A percentile compares a stretch with the other conserved stretches of the same genome.
These are phyloP conservation scores for Beauveria asiatica DNA, from an alignment of 2,329 filamentous ascomycete genomes.

Conservation along the genomic window DNA sequence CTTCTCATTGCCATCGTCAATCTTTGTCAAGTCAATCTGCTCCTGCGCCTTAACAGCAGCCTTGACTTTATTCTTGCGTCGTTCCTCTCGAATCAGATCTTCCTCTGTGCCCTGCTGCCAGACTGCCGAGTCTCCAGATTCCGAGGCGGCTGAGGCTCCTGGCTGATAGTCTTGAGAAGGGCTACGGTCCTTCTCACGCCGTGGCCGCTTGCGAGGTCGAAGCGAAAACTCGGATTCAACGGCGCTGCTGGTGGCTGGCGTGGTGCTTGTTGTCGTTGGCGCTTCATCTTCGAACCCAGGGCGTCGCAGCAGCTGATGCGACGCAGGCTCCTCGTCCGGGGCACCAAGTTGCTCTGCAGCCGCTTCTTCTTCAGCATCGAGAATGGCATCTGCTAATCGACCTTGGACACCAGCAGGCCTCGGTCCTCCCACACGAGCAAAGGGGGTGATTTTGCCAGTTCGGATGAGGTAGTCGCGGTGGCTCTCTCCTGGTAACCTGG, in stretches of 20 bases:
- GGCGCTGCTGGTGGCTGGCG: conserved; percentile 15
- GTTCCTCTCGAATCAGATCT: conserved; percentile 28
- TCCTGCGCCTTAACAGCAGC: conserved; percentile 26
- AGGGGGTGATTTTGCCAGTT: conserved; percentile 95
- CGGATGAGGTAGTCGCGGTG: conserved; percentile 85
- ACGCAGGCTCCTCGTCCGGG: conserved; percentile 42
- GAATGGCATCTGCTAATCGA: conserved; percentile 65
- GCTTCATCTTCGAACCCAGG: conserved; percentile 55
- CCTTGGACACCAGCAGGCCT: conserved; percentile 54
- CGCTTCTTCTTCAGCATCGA: conserved; percentile 73
- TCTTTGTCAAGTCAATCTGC: conserved; percentile 42
- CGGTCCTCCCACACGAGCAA: conserved; percentile 67
- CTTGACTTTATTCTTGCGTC: conserved; percentile 35
- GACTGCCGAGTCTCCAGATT: conserved; percentile 25
- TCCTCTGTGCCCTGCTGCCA: conserved; percentile 33
- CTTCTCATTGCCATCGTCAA: conserved; percentile 85
- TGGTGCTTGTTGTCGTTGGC: conserved; percentile 6
- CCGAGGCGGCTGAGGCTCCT: conserved; percentile 21
- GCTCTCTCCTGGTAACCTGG: conserved; percentile 67
- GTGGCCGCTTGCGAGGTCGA: conserved; percentile 49
- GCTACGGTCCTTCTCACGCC: conserved; percentile 24
- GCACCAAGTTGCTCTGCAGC: conserved; percentile 32
- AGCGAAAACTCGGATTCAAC: conserved; percentile 48
- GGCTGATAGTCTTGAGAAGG: conserved; percentile 41
- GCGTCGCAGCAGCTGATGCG: conserved; percentile 63